These are phyloP conservation scores for Nectriaceae sp. DNA, from an alignment of 2,329 filamentous ascomycete genomes.

Conservation along the genomic window DNA sequence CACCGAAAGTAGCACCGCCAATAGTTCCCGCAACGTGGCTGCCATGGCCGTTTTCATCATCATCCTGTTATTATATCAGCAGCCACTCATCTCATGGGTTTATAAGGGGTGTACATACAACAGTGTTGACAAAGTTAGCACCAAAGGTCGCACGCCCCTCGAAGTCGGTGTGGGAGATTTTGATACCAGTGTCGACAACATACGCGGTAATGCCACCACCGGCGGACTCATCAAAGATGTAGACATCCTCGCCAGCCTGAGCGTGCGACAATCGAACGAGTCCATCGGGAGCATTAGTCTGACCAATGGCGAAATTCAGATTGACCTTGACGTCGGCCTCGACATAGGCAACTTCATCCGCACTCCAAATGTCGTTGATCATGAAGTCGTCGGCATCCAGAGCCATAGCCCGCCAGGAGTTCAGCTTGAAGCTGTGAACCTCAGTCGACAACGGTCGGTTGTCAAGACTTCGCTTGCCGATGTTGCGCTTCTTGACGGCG, in stretches of 20 bases:
- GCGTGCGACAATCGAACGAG: slow-evolving; percentile 55
- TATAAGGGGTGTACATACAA: slow-evolving; percentile 36
- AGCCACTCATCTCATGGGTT: background rate
- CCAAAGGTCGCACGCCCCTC: slow-evolving; percentile 55
- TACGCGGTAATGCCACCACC: slow-evolving; percentile 61
- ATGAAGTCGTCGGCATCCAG: slow-evolving; percentile 53
- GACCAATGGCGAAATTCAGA: slow-evolving; percentile 45
- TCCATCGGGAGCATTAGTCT: slow-evolving; percentile 55
- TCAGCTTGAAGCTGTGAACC: slow-evolving; percentile 49
- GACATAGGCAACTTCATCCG: slow-evolving; percentile 52
- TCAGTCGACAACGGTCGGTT: slow-evolving; percentile 51
- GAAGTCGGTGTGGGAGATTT: slow-evolving; percentile 56
- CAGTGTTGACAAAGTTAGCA: slow-evolving; percentile 52
- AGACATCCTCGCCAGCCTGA: slow-evolving; percentile 30
- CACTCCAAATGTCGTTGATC: slow-evolving; percentile 50
- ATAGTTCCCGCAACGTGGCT: slow-evolving; percentile 66
- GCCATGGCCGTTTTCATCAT: slow-evolving; percentile 64
- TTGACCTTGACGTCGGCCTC: slow-evolving; percentile 55
- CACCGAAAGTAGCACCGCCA: slow-evolving; percentile 60
- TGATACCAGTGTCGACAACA: slow-evolving; percentile 67
- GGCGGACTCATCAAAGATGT: slow-evolving; percentile 53
- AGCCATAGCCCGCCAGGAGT: slow-evolving; percentile 54
- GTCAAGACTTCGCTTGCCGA: slow-evolving; percentile 50
- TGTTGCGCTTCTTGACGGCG: slow-evolving; percentile 57
- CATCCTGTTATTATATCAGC: slow-evolving; percentile 36